phyloP scores from a whole-genome alignment of 2,329 filamentous ascomycete species.

The Rutstroemia sp. region DNA sequence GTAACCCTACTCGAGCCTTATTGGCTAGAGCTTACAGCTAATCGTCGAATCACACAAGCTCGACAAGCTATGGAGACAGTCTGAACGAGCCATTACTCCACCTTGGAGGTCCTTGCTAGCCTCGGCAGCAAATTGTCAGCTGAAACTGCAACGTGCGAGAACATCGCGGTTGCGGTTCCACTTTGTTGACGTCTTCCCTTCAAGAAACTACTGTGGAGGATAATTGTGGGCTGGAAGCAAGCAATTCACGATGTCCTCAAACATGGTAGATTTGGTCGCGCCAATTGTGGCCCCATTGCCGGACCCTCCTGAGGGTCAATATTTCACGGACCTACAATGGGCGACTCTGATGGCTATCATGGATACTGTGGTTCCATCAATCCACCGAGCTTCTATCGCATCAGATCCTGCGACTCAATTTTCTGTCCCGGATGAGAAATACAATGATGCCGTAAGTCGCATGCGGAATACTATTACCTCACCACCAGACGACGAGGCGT shows the following conservation, averaged over 20 bases:
- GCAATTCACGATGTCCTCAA: not conserved
- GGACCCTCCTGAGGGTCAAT: conserved; percentile 26
- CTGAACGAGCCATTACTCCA: no score
- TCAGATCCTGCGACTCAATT: conserved; percentile 30
- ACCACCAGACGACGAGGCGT: conserved; percentile 35
- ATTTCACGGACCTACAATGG: conserved; percentile 46
- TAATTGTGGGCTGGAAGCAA: not conserved
- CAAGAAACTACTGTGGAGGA: no score
- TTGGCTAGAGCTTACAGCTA: no score
- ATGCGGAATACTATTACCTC: conserved; percentile 32
- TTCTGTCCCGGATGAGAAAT: conserved; percentile 41
- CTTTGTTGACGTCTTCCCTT: not conserved
- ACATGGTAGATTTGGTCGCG: conserved; percentile 8
- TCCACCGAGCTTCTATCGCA: conserved; percentile 34
- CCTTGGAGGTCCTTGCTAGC: no score
- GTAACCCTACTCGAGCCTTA: no score
- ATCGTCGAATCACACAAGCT: no score
- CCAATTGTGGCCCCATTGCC: conserved; percentile 22
- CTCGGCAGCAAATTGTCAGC: no score
- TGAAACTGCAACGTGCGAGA: no score
- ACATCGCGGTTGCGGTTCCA: no score
- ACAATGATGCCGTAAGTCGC: conserved; percentile 38
- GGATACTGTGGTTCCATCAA: conserved; percentile 53
- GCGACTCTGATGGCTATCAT: conserved; percentile 44
- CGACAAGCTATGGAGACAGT: no score